Percentiles rank a stretch among this genome's conserved stretches.
Conservation (phyloP, 805 yeast species). For the Starmera quercuum region DNA sequence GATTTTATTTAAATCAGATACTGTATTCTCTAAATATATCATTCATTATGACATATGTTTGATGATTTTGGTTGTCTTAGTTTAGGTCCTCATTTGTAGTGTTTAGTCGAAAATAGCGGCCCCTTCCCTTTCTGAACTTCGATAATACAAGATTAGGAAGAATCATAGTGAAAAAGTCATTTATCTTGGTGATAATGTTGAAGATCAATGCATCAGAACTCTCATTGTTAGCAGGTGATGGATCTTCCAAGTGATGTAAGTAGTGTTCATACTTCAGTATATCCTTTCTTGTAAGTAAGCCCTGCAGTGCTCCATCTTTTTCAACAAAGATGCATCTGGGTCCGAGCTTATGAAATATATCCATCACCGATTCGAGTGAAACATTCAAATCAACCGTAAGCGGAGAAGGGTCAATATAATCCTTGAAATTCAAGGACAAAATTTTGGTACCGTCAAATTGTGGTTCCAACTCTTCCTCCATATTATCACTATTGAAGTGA, state of each 20-base stretch:
- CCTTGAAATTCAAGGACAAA: slow-evolving; percentile 17
- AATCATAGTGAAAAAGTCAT: too few species aligned
- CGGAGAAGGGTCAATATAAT: slow-evolving; percentile 48
- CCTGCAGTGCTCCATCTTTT: slow-evolving; percentile 52
- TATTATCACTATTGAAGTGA: slow-evolving; percentile 3
- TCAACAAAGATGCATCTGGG: slow-evolving; percentile 69
- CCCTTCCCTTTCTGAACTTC: too few species aligned
- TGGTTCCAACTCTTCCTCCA: slow-evolving; percentile 4
- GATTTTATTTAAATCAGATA: neutral
- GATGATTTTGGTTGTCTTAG: too few species aligned
- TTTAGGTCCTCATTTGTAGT: too few species aligned
- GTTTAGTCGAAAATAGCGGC: too few species aligned
- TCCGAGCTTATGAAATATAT: slow-evolving; percentile 71
- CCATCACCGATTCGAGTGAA: slow-evolving; percentile 53
- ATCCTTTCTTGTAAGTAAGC: slow-evolving; percentile 83
- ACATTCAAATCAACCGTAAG: slow-evolving; percentile 46
- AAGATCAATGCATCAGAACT: too few species aligned
- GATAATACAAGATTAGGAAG: too few species aligned
- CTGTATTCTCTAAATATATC: too few species aligned
- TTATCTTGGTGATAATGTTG: too few species aligned
- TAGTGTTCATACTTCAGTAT: slow-evolving; percentile 52
- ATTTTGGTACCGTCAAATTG: slow-evolving; percentile 5
- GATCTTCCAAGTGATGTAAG: slow-evolving; percentile 15
- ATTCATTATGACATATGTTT: too few species aligned
- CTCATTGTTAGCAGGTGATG: too few species aligned